Conservation (phyloP, 2,329 filamentous ascomycete genomes). For the Volutella citrinella region DNA sequence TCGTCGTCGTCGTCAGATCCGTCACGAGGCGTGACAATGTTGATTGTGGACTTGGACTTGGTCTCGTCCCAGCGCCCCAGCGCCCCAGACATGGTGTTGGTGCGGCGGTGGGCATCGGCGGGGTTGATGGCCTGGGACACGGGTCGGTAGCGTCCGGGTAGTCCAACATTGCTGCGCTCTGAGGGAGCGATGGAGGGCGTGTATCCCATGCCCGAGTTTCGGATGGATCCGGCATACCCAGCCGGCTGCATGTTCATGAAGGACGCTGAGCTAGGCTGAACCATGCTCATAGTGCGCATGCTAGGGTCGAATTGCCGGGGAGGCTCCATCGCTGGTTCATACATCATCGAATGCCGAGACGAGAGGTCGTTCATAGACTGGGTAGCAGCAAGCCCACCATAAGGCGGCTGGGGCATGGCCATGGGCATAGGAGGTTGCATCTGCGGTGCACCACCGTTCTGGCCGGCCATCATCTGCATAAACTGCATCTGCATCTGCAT, state of each 20-base stretch:
- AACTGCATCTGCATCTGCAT: constrained; percentile 96
- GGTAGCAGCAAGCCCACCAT: constrained; percentile 27
- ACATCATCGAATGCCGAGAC: constrained; percentile 45
- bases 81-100: constrained; percentile 33
- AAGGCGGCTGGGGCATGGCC: constrained; percentile 26
- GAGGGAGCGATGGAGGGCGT: constrained; percentile 91
- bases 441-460: constrained; percentile 29
- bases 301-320: constrained; percentile 40
- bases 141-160: constrained; percentile 86
- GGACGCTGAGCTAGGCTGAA: constrained; percentile 63
- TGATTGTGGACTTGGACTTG: constrained; percentile 34
- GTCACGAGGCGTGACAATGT: constrained; percentile 36
- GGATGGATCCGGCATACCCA: constrained; percentile 29
- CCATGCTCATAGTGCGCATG: constrained; percentile 78
- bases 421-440: constrained; percentile 5
- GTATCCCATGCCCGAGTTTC: constrained; percentile 57
- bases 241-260: constrained; percentile 47
- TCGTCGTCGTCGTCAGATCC: constrained; percentile 59
- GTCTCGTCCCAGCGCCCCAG: constrained; percentile 29
- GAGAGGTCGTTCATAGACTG: constrained; percentile 44
- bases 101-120: constrained; percentile 28
- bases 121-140: constrained; percentile 63
- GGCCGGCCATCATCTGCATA: constrained; percentile 74
- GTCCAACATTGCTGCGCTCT: constrained; percentile 89
- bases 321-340: constrained; percentile 44